phyloP scores from a whole-genome alignment of 139 green algal species.

The Coccomyxa sp. region DNA sequence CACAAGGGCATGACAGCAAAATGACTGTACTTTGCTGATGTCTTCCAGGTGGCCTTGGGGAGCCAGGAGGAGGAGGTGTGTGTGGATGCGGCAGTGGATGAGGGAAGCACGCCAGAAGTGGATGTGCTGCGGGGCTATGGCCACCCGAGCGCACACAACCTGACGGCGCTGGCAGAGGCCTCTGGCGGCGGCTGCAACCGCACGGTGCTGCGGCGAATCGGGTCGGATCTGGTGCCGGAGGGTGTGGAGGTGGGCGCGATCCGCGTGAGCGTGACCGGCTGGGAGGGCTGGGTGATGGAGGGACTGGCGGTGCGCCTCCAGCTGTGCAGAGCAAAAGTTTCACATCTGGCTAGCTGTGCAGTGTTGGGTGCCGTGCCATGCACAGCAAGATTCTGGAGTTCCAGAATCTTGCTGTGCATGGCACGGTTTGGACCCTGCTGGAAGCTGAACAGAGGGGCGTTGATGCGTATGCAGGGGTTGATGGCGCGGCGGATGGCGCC shows the following conservation, averaged over 20 bases:
- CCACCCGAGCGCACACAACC: conserved; percentile 14
- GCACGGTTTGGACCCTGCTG: too few relatives aligned
- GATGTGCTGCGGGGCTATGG: conserved; percentile 27
- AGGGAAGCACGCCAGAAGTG: conserved; percentile 7
- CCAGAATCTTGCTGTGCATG: too few relatives aligned
- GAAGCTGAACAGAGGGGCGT: too few relatives aligned
- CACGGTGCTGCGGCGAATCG: conserved; percentile 3
- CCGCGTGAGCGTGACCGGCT: conserved; percentile 53
- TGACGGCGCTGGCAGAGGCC: not conserved
- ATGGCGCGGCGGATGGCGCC: not conserved
- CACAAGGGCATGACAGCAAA: too few relatives aligned
- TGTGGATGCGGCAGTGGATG: conserved; percentile 3
- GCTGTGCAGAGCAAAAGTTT: too few relatives aligned
- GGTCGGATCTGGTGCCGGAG: conserved; percentile 6
- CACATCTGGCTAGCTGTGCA: too few relatives aligned
- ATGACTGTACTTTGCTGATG: not conserved
- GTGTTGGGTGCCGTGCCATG: not conserved
- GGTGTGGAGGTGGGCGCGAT: conserved; percentile 41
- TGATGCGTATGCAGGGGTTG: not conserved
- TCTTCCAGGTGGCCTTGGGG: conserved; percentile 13
- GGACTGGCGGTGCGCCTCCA: conserved; percentile 32
- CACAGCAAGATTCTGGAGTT: too few relatives aligned
- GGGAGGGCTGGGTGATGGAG: conserved; percentile 62
- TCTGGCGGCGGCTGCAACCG: conserved; percentile 13
- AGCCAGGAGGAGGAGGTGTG: conserved; percentile 21